Evolutionary conservation across 2,329 filamentous ascomycete genomes (phyloP), one percentile per base, ranked within the genome.

Genomic region (Phialophora chinensis): DNA sequence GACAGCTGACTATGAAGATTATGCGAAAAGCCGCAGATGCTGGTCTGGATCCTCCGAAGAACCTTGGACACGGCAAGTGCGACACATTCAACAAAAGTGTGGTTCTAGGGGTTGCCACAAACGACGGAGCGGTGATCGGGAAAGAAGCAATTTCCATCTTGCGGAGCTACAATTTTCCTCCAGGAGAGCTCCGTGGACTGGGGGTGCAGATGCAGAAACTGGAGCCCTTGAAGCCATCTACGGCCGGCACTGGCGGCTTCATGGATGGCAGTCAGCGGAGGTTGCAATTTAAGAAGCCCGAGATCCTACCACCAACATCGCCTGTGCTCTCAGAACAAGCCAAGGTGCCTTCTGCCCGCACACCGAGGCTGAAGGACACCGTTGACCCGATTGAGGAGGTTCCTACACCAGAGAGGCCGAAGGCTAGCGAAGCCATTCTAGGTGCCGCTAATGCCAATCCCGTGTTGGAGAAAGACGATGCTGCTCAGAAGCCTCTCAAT

Each of bases 191-290:
- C n/a, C 87, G 95, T 74, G 95, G 95, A 0, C 83, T 99, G 10
- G 95, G 95, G 0, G 86, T 98, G 0, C 94, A 97, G 75, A 91
- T 98, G 88, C 95, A 93, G 14, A 97, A 93, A 77, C 84, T 99
- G 3, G 93, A 97, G 72, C 88, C 90, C 0, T 80, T 95, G 73
- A 96, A 91, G 57, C 57, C 78, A 74, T 74, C 79, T 31, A 33
- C n/a, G 1, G 17, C 62, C 7, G 52, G 59, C 52, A 55, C 12
- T 42, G 29, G 50, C 29, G 27, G 52, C 12, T 38, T 66, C 8
- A 38, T 83, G 1, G 88, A 93, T 61, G 87, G 91, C 67, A 96
- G 92, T 73, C 94, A 98, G 77, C 89, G 86, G 70, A 89, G 87
- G 57, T 82, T 98, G 23, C 87, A 85, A 42, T 97, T 97, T 80